phyloP scores from a whole-genome alignment of 2,329 filamentous ascomycete genomes.

The Nemania abortiva region DNA sequence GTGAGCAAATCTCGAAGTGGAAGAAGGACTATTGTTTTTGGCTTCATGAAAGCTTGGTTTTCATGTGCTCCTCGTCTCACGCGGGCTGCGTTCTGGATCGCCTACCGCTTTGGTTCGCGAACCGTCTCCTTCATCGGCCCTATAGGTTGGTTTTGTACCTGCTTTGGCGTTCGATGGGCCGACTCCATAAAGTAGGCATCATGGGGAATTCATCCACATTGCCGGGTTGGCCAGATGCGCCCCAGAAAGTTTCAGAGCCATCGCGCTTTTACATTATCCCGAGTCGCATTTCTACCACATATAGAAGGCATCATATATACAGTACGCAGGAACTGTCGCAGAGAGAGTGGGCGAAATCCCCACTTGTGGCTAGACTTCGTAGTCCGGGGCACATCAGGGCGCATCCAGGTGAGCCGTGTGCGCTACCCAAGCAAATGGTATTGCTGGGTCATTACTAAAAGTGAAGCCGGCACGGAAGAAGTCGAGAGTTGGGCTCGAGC shows the following conservation, averaged over 20 bases:
- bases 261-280: conserved; percentile 21
- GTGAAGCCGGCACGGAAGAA: conserved; percentile 31
- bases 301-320: conserved; percentile 27
- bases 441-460: conserved; percentile 24
- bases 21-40: background rate
- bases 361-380: conserved; percentile 30
- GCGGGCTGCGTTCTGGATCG: conserved; percentile 1
- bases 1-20: background rate
- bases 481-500: conserved; percentile 10
- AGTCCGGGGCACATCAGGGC: conserved; percentile 12
- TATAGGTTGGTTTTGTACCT: conserved; percentile 11
- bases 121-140: conserved; percentile 29
- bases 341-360: conserved; percentile 1
- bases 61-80: background rate
- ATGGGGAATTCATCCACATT: conserved; percentile 37
- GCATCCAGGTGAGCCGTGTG: conserved; percentile 22
- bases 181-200: conserved; percentile 29
- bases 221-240: conserved; percentile 19
- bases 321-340: conserved; percentile 6
- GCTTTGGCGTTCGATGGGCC: conserved; percentile 24
- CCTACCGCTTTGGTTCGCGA: conserved; percentile 11
- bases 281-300: conserved; percentile 22
- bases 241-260: conserved; percentile 11
- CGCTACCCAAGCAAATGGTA: conserved; percentile 12
- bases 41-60: background rate